Evolutionary conservation across 768 basidiomycete species (phyloP).

Genomic region (Suillus hirtellus): DNA sequence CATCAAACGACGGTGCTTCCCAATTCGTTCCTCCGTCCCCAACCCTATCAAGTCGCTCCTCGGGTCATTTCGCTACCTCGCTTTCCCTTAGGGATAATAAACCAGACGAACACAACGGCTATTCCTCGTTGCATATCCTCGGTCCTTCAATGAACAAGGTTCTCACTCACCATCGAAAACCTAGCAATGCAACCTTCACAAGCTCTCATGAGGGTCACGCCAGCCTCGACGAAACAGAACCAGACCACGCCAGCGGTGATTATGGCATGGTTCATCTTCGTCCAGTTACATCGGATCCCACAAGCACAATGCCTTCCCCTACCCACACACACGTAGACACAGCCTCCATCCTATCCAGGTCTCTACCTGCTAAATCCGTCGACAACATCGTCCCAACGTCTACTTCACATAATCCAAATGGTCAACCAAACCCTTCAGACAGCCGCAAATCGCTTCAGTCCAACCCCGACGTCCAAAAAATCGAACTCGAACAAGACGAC

Average conservation of each 20-base stretch:
- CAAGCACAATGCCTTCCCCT: conserved; percentile 37
- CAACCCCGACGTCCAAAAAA: conserved; percentile 20
- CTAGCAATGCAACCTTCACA: conserved; percentile 55
- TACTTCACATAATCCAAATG: conserved; percentile 8
- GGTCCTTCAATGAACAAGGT: conserved; percentile 37
- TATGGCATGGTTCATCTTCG: conserved; percentile 31
- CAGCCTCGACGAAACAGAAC: conserved; percentile 48
- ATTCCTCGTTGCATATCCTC: conserved; percentile 53
- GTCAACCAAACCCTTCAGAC: conserved; percentile 4
- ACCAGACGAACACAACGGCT: conserved; percentile 57
- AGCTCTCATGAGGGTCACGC: conserved; percentile 42
- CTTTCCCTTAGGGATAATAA: conserved; percentile 67
- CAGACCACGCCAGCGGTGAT: conserved; percentile 39
- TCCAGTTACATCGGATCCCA: conserved; percentile 36
- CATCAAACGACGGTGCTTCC: conserved; percentile 45
- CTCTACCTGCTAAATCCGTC: conserved; percentile 16
- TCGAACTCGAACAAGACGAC: conserved; percentile 40
- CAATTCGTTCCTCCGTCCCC: conserved; percentile 65
- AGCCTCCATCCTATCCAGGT: conserved; percentile 31
- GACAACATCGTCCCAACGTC: conserved; percentile 10
- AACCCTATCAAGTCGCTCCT: conserved; percentile 67
- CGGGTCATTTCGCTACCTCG: conserved; percentile 57
- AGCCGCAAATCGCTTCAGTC: conserved; percentile 23
- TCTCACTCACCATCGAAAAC: conserved; percentile 50
- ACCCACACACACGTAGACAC: conserved; percentile 42